Percentiles rank a stretch among this genome's conserved stretches.
These are phyloP conservation scores for Ogataea naganishii DNA, from an alignment of 805 yeast species.

Conservation along the genomic window DNA sequence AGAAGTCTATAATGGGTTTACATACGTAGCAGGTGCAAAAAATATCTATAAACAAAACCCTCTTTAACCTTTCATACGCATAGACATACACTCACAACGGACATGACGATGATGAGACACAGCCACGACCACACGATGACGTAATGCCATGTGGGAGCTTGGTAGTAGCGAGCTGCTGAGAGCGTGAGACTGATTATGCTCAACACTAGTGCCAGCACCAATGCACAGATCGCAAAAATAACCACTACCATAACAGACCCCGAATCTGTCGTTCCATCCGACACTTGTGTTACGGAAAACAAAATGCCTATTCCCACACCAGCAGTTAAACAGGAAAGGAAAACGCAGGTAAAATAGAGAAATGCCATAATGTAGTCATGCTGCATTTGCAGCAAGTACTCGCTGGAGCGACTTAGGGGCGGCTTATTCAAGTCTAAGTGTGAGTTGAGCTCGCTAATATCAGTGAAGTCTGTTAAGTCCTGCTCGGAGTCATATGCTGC, in stretches of 20 bases:
- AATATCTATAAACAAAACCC: too few species aligned
- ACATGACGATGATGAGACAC: slow-evolving; percentile 28
- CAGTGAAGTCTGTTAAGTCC: too few species aligned
- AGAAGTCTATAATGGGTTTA: too few species aligned
- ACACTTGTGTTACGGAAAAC: slow-evolving; percentile 13
- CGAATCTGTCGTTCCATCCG: slow-evolving; percentile 4
- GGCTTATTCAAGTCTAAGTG: not conserved
- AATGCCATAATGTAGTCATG: slow-evolving; percentile 37
- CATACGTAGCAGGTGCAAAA: too few species aligned
- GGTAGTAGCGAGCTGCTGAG: slow-evolving; percentile 28
- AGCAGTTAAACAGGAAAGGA: slow-evolving; percentile 31
- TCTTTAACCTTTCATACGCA: too few species aligned
- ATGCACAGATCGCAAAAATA: slow-evolving; percentile 29
- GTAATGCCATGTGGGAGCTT: slow-evolving; percentile 33
- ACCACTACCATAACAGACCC: slow-evolving; percentile 17
- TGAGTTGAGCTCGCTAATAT: not conserved
- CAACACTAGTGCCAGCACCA: slow-evolving; percentile 32
- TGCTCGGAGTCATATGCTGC: too few species aligned
- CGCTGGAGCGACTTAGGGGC: too few species aligned
- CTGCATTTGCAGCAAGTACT: slow-evolving; percentile 14
- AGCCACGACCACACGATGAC: slow-evolving; percentile 33
- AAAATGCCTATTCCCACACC: slow-evolving; percentile 37
- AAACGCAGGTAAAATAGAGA: slow-evolving; percentile 31
- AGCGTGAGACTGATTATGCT: slow-evolving; percentile 35
- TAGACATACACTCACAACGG: slow-evolving; percentile 30